These are phyloP conservation scores for Podaxis pistillaris DNA, from an alignment of 768 basidiomycete species.

Conservation along the genomic window DNA sequence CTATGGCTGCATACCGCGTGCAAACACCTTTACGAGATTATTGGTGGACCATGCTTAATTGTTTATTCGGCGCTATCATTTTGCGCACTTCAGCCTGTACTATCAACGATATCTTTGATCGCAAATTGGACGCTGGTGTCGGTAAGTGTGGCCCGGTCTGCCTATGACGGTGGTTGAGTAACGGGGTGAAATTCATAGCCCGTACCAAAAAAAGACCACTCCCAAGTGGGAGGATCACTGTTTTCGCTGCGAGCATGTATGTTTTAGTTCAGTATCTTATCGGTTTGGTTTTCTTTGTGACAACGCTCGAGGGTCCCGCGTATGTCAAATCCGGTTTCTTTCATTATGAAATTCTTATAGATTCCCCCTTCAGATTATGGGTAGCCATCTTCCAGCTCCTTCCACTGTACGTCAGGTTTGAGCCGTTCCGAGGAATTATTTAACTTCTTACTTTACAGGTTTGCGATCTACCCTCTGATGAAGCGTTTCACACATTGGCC, in stretches of 20 bases:
- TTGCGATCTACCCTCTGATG: slow-evolving; percentile 49
- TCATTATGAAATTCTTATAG: slow-evolving; percentile 13
- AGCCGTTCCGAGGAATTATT: neutral
- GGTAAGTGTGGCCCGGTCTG: slow-evolving; percentile 31
- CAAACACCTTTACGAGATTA: slow-evolving; percentile 32
- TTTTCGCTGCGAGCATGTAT: slow-evolving; percentile 38
- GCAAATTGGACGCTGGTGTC: slow-evolving; percentile 50
- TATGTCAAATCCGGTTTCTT: slow-evolving; percentile 21
- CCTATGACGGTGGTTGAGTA: neutral
- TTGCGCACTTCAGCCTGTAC: slow-evolving; percentile 51
- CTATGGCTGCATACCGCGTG: slow-evolving; percentile 44
- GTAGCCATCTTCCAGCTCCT: slow-evolving; percentile 45
- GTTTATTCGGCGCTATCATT: slow-evolving; percentile 37
- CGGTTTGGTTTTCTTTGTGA: slow-evolving; percentile 39
- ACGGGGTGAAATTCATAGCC: slow-evolving; percentile 27
- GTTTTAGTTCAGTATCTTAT: slow-evolving; percentile 39
- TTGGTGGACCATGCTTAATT: slow-evolving; percentile 28
- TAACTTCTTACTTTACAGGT: slow-evolving; percentile 23
- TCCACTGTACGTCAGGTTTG: slow-evolving; percentile 35
- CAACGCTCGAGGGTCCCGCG: slow-evolving; percentile 31
- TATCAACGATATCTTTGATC: slow-evolving; percentile 56
- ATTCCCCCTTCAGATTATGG: slow-evolving; percentile 31
- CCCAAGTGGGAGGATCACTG: slow-evolving; percentile 46
- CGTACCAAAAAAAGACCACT: slow-evolving; percentile 48
- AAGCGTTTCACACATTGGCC: slow-evolving; percentile 61